phyloP scores from a whole-genome alignment of 2,329 filamentous ascomycete species.

The Venturia effusa region DNA sequence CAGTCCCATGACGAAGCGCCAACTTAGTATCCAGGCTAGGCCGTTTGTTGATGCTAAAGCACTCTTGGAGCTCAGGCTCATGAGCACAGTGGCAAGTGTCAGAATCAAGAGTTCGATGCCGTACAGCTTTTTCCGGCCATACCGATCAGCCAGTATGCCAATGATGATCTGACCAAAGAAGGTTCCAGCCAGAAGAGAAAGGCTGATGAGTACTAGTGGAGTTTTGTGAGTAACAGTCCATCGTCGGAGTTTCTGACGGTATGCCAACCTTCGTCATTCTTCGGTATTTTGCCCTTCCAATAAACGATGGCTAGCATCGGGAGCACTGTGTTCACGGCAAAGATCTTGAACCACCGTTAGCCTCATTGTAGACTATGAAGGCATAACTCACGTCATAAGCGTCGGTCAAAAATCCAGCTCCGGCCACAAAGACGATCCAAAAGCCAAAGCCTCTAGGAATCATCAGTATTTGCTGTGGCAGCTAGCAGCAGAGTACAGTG shows the following conservation, averaged over 20 bases:
- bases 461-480: background rate
- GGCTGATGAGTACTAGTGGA: slow-evolving; percentile 30
- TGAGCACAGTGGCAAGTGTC: slow-evolving; percentile 35
- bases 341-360: slow-evolving; percentile 22
- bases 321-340: slow-evolving; percentile 40
- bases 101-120: slow-evolving; percentile 38
- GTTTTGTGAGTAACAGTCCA: background rate
- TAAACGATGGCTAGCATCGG: slow-evolving; percentile 39
- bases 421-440: slow-evolving; percentile 31
- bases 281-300: slow-evolving; percentile 29
- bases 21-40: slow-evolving; percentile 35
- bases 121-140: slow-evolving; percentile 41
- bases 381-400: slow-evolving; percentile 27
- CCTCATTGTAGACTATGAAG: background rate
- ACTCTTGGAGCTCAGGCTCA: slow-evolving; percentile 35
- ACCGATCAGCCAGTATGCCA: slow-evolving; percentile 36
- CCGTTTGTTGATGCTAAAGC: slow-evolving; percentile 33
- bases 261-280: slow-evolving; percentile 17
- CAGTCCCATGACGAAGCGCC: slow-evolving; percentile 37
- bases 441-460: slow-evolving; percentile 12
- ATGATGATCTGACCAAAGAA: slow-evolving; percentile 37
- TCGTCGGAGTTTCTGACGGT: background rate
- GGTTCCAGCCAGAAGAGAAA: slow-evolving; percentile 35
- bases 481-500: background rate
- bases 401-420: slow-evolving; percentile 40